These are phyloP conservation scores for Leishmania mexicana DNA, from an alignment of 208 protist genomes.

Conservation along the genomic window DNA sequence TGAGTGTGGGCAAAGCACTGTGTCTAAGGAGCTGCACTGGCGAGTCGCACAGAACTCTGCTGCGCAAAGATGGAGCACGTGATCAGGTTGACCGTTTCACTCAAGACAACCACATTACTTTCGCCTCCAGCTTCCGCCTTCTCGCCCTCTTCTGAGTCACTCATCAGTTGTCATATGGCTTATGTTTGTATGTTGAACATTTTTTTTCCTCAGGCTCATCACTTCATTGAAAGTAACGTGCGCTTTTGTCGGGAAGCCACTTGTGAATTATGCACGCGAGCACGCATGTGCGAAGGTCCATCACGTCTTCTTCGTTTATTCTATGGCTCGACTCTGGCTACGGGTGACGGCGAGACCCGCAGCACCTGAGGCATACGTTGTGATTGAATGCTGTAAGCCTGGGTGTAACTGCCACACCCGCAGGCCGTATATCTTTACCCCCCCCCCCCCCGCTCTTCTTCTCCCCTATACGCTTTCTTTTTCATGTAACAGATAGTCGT, in stretches of 20 bases:
- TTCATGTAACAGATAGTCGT: not conserved
- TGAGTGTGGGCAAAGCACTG: not conserved
- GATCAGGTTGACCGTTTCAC: not conserved
- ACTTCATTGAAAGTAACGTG: not conserved
- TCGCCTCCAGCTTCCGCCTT: no score
- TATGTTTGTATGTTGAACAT: not conserved
- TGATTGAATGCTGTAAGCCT: not conserved
- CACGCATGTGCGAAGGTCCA: no score
- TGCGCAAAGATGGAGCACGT: not conserved
- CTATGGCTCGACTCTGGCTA: not conserved
- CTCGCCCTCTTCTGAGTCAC: not conserved
- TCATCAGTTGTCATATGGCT: not conserved
- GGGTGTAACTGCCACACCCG: not conserved
- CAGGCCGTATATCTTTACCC: not conserved
- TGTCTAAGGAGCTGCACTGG: not conserved
- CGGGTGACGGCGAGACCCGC: not conserved
- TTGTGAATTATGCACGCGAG: not conserved
- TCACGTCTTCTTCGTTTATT: not conserved
- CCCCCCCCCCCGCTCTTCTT: not conserved
- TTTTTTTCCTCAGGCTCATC: not conserved
- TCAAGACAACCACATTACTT: not conserved
- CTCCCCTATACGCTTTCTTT: not conserved
- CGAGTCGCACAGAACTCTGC: not conserved
- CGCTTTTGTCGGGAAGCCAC: not conserved
- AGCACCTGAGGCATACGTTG: not conserved